Evolutionary conservation across 2,329 filamentous ascomycete species (phyloP).

Genomic region (Ceratocystis harringtonii): DNA sequence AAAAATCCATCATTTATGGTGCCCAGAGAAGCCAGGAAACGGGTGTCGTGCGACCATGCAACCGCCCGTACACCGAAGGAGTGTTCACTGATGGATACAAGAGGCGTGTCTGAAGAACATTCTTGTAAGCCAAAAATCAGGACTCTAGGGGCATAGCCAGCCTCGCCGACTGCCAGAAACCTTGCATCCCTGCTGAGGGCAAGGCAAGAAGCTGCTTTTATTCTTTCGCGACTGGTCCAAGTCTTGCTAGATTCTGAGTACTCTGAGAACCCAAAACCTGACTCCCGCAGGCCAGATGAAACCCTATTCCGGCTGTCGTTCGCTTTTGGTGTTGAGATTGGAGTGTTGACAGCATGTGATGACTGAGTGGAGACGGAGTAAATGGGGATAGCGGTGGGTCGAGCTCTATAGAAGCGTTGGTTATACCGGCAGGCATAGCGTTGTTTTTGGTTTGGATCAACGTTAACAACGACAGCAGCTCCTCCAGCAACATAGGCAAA

Average conservation of each 20-base stretch:
- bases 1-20: slow-evolving; percentile 85
- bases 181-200: slow-evolving; percentile 75
- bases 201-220: slow-evolving; percentile 87
- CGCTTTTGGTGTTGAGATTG: slow-evolving; percentile 43
- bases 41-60: slow-evolving; percentile 76
- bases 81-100: slow-evolving; percentile 80
- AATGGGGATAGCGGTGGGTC: slow-evolving; percentile 58
- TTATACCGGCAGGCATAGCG: slow-evolving; percentile 28
- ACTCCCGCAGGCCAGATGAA: slow-evolving; percentile 34
- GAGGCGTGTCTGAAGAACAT: slow-evolving; percentile 60
- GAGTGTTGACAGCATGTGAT: slow-evolving; percentile 35
- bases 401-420: slow-evolving; percentile 83
- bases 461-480: slow-evolving; percentile 74
- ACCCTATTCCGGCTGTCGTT: slow-evolving; percentile 47
- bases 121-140: slow-evolving; percentile 79
- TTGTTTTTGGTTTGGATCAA: slow-evolving; percentile 44
- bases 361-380: slow-evolving; percentile 40
- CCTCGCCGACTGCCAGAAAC: slow-evolving; percentile 86
- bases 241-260: slow-evolving; percentile 54
- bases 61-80: slow-evolving; percentile 77
- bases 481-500: slow-evolving; percentile 91
- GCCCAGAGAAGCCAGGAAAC: slow-evolving; percentile 76
- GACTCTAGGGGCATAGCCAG: slow-evolving; percentile 81
- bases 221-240: slow-evolving; percentile 78
- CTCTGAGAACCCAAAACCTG: slow-evolving; percentile 32